phyloP scores from a whole-genome alignment of 805 yeast species.

The Torulaspora indica region DNA sequence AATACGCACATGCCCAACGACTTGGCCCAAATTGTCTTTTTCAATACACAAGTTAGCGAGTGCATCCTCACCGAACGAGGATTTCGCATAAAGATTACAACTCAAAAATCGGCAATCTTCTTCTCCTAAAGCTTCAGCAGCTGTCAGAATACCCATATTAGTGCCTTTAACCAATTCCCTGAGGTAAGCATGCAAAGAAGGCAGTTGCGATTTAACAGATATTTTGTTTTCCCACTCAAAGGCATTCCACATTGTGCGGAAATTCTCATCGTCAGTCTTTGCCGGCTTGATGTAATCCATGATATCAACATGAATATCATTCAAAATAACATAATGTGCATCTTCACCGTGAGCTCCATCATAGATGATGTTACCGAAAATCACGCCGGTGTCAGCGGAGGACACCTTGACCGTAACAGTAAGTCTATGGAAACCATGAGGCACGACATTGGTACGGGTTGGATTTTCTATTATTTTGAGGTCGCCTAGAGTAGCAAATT shows the following conservation, averaged over 20 bases:
- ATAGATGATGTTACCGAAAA: conserved; percentile 93
- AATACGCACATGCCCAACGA: conserved; percentile 91
- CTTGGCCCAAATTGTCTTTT: conserved; percentile 61
- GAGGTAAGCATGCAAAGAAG: conserved; percentile 70
- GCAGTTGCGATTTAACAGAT: conserved; percentile 67
- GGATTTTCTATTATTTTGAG: conserved; percentile 92
- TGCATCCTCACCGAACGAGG: conserved; percentile 96
- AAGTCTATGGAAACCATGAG: conserved; percentile 92
- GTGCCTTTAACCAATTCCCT: conserved; percentile 68
- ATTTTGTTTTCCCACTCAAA: conserved; percentile 99
- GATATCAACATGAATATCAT: conserved; percentile 92
- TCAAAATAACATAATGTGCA: conserved; percentile 81
- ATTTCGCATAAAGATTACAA: conserved; percentile 87
- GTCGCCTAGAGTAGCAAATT: conserved; percentile 94
- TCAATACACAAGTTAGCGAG: conserved; percentile 94
- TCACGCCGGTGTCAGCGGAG: conserved; percentile 96
- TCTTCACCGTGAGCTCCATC: conserved; percentile 94
- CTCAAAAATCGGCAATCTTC: conserved; percentile 76
- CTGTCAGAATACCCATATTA: conserved; percentile 90
- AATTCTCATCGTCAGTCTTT: conserved; percentile 77
- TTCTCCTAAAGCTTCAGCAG: conserved; percentile 84
- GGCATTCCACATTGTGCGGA: conserved; percentile 98
- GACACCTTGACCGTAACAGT: conserved; percentile 90
- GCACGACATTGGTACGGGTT: conserved; percentile 82
- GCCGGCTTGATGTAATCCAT: conserved; percentile 98